Base-by-base conservation (phyloP, 2,329 filamentous ascomycete genomes). In the Cercospora beticola region DNA sequence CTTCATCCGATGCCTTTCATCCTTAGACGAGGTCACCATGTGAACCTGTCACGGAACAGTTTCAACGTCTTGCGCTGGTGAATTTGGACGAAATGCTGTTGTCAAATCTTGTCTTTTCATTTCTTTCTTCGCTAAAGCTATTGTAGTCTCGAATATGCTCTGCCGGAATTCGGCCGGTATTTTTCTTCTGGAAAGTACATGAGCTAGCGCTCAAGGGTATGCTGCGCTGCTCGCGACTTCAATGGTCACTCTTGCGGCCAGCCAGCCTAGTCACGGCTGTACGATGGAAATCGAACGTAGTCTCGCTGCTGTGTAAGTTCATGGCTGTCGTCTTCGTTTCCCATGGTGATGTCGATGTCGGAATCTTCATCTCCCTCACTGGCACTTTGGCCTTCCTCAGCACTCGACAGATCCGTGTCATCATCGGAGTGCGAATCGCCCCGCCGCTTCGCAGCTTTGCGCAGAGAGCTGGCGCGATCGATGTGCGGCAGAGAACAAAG, bases 401-500 rank as follows among this genome's bases (percentile, higher is more conserved):
- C 91, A 83, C 91, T 94, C 67, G 92, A 93, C 60, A 92, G 74
- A 76, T 95, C 92, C 16, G 78, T 77, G 18, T 75, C 74, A 54
- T 76, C 71, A 21, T 77, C 76, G n/a, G 74, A 72, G 40, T 74
- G 71, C 70, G 74, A 69, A 67, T 76, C 76, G 67, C 79, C 79
- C 76, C 80, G 80, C 71, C 82, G 76, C 76, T 84, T 82, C 67
- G 82, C 82, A 74, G 86, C 84, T 79, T 86, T 87, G 79, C 87
- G 86, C 79, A 90, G 89, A 77, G 92, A 91, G 76, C 92, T 93
- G 78, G 93, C 93, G 81, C 92, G 89, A 82, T 95, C 92, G 78
- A 94, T 88, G 82, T 99, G 95, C 68, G 89, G 91, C 65, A 97
- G 86, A 78, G 90, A 91, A 84, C 94, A 98, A 73, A 90, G 89